These are phyloP conservation scores for Pichia sp. DNA, from an alignment of 1,139 yeast genomes.

Conservation along the genomic window DNA sequence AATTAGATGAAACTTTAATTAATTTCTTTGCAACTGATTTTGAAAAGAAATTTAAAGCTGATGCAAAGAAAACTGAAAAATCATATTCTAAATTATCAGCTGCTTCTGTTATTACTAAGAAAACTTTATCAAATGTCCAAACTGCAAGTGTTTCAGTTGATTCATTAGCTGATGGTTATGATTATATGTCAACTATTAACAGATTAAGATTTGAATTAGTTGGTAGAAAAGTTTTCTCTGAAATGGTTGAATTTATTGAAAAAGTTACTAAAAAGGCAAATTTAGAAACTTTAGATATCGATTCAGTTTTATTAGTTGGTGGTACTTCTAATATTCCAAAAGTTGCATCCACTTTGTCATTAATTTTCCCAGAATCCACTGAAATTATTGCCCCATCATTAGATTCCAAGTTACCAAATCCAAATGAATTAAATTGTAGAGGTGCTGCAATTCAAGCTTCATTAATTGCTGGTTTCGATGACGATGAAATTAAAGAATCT, in stretches of 20 bases:
- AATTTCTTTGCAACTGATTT: constrained; percentile 90
- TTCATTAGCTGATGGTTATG: constrained; percentile 89
- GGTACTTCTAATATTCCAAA: constrained; percentile 93
- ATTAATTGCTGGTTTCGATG: constrained; percentile 75
- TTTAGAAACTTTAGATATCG: constrained; percentile 77
- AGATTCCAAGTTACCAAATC: constrained; percentile 74
- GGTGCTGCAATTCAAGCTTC: constrained; percentile 99
- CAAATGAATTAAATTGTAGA: constrained; percentile 83
- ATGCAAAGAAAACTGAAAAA: constrained; percentile 77
- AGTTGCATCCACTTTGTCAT: constrained; percentile 67
- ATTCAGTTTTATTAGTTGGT: constrained; percentile 88
- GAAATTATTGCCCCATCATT: constrained; percentile 68
- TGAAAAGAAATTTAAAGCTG: constrained; percentile 75
- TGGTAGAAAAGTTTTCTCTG: constrained; percentile 68
- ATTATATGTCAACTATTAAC: constrained; percentile 87
- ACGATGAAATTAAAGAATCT: constrained; percentile 79
- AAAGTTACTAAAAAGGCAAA: constrained; percentile 74
- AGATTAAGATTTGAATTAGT: constrained; percentile 90
- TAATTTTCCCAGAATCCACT: constrained; percentile 77
- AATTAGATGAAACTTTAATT: constrained; percentile 71
- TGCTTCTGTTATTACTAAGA: constrained; percentile 80
- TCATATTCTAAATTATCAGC: constrained; percentile 83
- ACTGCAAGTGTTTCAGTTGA: constrained; percentile 91
- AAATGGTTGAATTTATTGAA: constrained; percentile 73
- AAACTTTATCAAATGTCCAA: constrained; percentile 86